Conservation (phyloP, 805 yeast species). For the Candida fluviatilis region DNA sequence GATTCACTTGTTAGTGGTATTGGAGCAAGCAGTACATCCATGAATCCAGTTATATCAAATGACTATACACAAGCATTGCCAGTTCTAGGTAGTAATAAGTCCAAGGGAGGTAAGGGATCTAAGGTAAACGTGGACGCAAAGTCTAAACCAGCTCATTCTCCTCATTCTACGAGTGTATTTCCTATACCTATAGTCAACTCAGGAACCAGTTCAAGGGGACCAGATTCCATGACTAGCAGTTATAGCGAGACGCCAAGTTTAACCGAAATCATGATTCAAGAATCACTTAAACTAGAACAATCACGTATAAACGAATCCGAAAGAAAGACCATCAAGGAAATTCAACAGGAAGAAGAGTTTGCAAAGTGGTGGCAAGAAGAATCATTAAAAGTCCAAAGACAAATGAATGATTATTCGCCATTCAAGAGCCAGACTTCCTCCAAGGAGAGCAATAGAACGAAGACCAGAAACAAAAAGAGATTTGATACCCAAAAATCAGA, state of each 20-base stretch:
- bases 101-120: background rate
- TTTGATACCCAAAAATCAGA: background rate
- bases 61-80: conserved; percentile 2
- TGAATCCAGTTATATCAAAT: background rate
- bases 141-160: background rate
- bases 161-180: background rate
- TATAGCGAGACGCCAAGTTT: conserved; percentile 23
- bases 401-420: conserved; percentile 13
- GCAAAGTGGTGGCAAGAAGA: conserved; percentile 88
- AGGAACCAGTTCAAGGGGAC: background rate
- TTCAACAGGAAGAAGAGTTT: conserved; percentile 79
- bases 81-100: conserved; percentile 1
- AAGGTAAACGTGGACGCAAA: background rate
- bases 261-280: conserved; percentile 45
- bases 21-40: background rate
- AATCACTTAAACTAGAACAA: conserved; percentile 36
- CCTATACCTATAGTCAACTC: background rate
- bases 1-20: background rate
- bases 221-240: background rate
- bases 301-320: conserved; percentile 23
- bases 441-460: background rate
- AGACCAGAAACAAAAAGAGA: background rate
- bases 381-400: conserved; percentile 55
- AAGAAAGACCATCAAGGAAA: conserved; percentile 55
- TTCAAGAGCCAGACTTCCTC: background rate